A percentile compares a stretch with the other conserved stretches of the same genome.
phyloP scores from a whole-genome alignment of 192 early-diverging fungal genomes.

The Coemansia sp. region DNA sequence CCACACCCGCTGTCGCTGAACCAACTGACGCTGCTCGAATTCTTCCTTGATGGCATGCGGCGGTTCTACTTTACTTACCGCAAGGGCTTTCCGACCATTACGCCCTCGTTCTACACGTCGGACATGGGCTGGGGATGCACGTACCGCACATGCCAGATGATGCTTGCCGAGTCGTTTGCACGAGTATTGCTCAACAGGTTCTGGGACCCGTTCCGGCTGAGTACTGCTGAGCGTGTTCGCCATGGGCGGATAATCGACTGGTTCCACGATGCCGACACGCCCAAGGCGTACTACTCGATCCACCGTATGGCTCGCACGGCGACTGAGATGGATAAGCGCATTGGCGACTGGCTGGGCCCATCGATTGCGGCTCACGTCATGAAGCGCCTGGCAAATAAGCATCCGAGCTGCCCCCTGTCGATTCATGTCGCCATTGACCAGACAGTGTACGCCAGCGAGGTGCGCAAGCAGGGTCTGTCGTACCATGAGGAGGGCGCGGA shows the following conservation, averaged over 20 bases:
- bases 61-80: slow-evolving; percentile 58
- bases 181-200: slow-evolving; percentile 50
- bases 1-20: slow-evolving; percentile 51
- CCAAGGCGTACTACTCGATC: slow-evolving; percentile 54
- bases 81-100: slow-evolving; percentile 56
- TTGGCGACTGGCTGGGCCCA: slow-evolving; percentile 59
- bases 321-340: slow-evolving; percentile 56
- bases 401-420: slow-evolving; percentile 45
- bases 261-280: slow-evolving; percentile 50
- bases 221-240: slow-evolving; percentile 29
- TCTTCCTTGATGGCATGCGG: slow-evolving; percentile 58
- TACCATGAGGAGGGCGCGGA: slow-evolving; percentile 18
- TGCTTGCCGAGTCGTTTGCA: slow-evolving; percentile 56
- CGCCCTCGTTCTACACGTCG: slow-evolving; percentile 59
- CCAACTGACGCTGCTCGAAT: slow-evolving; percentile 56
- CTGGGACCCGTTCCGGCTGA: slow-evolving; percentile 56
- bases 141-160: slow-evolving; percentile 60
- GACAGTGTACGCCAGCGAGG: slow-evolving; percentile 52
- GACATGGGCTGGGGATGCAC: slow-evolving; percentile 62
- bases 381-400: slow-evolving; percentile 53
- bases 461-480: slow-evolving; percentile 47
- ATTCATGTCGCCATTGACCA: slow-evolving; percentile 59
- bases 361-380: slow-evolving; percentile 58
- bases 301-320: slow-evolving; percentile 58
- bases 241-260: slow-evolving; percentile 53